These are phyloP conservation scores for Ochetophila trinervis DNA, from an alignment of 306 rosid genomes.

Conservation along the genomic window DNA sequence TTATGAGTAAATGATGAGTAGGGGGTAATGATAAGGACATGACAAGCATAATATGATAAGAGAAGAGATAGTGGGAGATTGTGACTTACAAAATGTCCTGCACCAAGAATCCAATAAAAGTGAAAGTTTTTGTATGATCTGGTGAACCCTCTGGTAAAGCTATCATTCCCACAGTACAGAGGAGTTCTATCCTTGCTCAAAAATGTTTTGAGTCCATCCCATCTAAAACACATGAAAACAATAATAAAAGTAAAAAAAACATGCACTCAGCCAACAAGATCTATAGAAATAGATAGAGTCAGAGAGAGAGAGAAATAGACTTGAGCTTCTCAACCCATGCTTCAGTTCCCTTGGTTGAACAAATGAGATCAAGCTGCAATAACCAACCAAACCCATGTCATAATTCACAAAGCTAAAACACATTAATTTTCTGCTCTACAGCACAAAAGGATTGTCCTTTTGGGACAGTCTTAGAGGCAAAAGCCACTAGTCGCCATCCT, in stretches of 20 bases:
- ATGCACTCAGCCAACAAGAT: not conserved
- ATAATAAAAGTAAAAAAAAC: not conserved
- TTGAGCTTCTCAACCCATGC: conserved; percentile 82
- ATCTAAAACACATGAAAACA: conserved; percentile 29
- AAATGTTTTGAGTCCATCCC: conserved; percentile 69
- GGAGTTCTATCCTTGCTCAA: conserved; percentile 51
- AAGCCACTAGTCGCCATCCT: too few relatives aligned
- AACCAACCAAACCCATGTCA: conserved; percentile 12
- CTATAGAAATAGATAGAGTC: not conserved
- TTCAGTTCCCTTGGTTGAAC: conserved; percentile 85
- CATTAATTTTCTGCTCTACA: too few relatives aligned
- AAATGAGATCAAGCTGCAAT: conserved; percentile 74
- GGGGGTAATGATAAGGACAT: not conserved
- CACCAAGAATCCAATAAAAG: conserved; percentile 95
- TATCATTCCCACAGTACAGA: conserved; percentile 47
- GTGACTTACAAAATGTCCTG: conserved; percentile 93
- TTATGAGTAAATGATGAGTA: not conserved
- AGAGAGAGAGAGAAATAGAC: conserved; percentile 29
- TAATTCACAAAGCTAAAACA: not conserved
- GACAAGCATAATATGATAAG: not conserved
- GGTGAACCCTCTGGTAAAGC: conserved; percentile 55
- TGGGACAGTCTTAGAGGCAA: too few relatives aligned
- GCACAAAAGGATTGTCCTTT: too few relatives aligned
- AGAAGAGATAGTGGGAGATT: not conserved
- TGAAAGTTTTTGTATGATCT: conserved; percentile 64